These are phyloP conservation scores for Mucor indicus DNA, from an alignment of 371 early-diverging fungal genomes.

Conservation along the genomic window DNA sequence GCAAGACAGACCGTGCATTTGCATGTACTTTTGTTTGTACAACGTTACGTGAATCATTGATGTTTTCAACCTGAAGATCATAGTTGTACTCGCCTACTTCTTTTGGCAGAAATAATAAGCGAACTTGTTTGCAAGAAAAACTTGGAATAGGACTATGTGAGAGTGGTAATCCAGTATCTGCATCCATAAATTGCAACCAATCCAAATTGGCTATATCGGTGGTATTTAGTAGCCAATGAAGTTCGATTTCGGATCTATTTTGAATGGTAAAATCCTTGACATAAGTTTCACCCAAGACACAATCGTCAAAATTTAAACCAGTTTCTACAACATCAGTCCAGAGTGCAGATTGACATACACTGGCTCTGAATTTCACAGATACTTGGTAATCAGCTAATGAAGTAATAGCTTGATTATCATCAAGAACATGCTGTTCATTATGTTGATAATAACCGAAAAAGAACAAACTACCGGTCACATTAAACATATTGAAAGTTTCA, in stretches of 20 bases:
- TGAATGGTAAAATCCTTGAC: slow-evolving; percentile 86
- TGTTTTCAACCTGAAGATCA: slow-evolving; percentile 88
- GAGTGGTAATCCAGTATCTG: slow-evolving; percentile 64
- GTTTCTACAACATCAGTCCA: slow-evolving; percentile 89
- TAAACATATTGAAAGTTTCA: slow-evolving; percentile 58
- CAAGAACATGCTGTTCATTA: slow-evolving; percentile 3
- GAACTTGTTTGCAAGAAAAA: slow-evolving; percentile 70
- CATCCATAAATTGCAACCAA: slow-evolving; percentile 72
- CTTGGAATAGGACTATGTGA: slow-evolving; percentile 61
- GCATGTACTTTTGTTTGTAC: slow-evolving; percentile 84
- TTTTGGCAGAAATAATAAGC: slow-evolving; percentile 83
- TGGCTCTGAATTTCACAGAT: slow-evolving; percentile 77
- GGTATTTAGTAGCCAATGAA: slow-evolving; percentile 83
- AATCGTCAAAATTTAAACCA: slow-evolving; percentile 92
- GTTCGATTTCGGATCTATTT: slow-evolving; percentile 89
- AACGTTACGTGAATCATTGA: slow-evolving; percentile 82
- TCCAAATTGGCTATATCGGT: slow-evolving; percentile 63
- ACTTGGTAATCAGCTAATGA: slow-evolving; percentile 61
- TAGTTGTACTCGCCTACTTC: slow-evolving; percentile 88
- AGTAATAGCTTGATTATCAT: slow-evolving; percentile 14
- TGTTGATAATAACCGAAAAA: slow-evolving; percentile 73
- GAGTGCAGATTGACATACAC: slow-evolving; percentile 84
- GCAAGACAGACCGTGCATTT: slow-evolving; percentile 69
- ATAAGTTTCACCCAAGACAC: slow-evolving; percentile 84
- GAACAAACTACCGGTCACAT: slow-evolving; percentile 82